These are phyloP conservation scores for Cercospora sp. DNA, from an alignment of 2,329 filamentous ascomycete species.

Conservation along the genomic window DNA sequence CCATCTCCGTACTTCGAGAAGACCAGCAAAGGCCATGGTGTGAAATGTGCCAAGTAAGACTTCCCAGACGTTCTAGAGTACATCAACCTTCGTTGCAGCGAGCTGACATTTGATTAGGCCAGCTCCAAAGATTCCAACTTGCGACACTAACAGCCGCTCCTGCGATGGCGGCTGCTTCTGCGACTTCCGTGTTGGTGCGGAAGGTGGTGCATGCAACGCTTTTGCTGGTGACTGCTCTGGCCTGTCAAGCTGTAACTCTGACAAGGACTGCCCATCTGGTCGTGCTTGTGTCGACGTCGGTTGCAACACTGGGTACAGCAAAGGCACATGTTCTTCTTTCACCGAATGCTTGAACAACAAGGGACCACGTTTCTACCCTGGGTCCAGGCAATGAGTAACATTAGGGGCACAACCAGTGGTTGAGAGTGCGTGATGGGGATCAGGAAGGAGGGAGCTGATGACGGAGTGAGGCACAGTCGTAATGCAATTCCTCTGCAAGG, in stretches of 20 bases:
- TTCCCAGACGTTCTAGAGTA: background rate
- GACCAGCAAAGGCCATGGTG: background rate
- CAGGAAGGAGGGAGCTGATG: background rate
- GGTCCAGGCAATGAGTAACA: background rate
- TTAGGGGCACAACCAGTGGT: background rate
- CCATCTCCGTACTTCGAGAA: background rate
- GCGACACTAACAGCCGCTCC: background rate
- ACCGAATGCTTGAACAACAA: background rate
- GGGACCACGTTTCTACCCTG: background rate
- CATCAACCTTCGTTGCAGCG: background rate
- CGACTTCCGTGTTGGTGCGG: background rate
- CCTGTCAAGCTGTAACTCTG: background rate
- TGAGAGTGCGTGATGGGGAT: background rate
- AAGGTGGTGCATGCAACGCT: background rate
- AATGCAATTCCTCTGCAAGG: background rate
- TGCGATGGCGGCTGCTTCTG: background rate
- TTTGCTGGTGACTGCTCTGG: background rate
- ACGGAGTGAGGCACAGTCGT: background rate
- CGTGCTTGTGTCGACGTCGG: background rate
- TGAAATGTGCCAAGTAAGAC: background rate
- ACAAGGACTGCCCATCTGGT: background rate
- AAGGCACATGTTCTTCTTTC: background rate
- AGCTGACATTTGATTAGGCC: background rate
- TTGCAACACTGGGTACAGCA: background rate
- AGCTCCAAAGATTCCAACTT: background rate